phyloP scores from a whole-genome alignment of 1,284 basidiomycete species.

The Psilocybe mexicana region DNA sequence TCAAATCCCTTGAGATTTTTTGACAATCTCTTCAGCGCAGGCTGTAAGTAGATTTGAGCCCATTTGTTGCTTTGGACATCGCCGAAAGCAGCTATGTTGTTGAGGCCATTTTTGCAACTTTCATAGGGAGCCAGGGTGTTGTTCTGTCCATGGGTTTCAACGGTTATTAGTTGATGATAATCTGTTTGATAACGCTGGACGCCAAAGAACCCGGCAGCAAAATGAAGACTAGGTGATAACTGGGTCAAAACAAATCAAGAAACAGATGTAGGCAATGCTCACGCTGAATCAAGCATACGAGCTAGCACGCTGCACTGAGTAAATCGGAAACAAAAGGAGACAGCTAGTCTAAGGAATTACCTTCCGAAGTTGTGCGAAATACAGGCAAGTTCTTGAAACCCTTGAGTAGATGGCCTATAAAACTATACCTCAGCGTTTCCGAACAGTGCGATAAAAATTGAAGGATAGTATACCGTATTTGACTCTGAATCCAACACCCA shows the following conservation, averaged over 20 bases:
- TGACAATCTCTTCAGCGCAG: conserved; percentile 50
- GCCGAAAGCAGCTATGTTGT: conserved; percentile 34
- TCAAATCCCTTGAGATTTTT: conserved; percentile 49
- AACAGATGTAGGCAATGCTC: conserved; percentile 23
- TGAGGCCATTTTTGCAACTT: conserved; percentile 43
- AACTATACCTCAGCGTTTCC: not conserved
- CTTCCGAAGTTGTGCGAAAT: conserved; percentile 60
- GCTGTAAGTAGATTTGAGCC: conserved; percentile 54
- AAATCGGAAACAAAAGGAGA: not conserved
- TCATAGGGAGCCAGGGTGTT: conserved; percentile 58
- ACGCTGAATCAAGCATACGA: conserved; percentile 57
- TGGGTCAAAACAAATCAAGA: not conserved
- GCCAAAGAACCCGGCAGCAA: conserved; percentile 64
- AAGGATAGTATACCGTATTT: conserved; percentile 46
- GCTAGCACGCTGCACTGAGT: conserved; percentile 16
- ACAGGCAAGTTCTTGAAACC: conserved; percentile 53
- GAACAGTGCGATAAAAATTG: not conserved
- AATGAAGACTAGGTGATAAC: conserved; percentile 39
- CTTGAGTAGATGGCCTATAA: conserved; percentile 45
- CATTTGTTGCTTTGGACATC: conserved; percentile 38
- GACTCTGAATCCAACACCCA: conserved; percentile 49
- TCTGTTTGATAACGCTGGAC: conserved; percentile 46
- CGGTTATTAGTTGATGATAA: conserved; percentile 52
- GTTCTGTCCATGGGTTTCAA: conserved; percentile 55
- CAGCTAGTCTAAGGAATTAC: conserved; percentile 21